These are phyloP conservation scores for Globisporangium echinulatum DNA, from an alignment of 352 stramenopile species.

Conservation along the genomic window DNA sequence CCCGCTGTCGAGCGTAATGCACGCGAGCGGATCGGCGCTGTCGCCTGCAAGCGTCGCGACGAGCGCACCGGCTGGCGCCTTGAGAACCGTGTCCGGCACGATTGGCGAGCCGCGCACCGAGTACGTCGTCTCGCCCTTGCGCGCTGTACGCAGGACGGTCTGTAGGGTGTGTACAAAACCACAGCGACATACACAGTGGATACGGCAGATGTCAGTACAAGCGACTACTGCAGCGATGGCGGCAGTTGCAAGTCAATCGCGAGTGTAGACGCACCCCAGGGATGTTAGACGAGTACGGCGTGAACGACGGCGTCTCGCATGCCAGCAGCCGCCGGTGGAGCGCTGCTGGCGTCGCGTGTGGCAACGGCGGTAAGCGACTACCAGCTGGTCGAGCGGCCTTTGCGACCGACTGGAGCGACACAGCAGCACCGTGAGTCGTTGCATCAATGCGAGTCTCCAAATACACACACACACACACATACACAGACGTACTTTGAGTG, in stretches of 20 bases:
- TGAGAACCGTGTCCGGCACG: constrained; percentile 42
- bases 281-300: constrained; percentile 11
- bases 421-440: background rate
- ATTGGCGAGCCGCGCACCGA: constrained; percentile 67
- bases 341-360: constrained; percentile 7
- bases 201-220: background rate
- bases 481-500: constrained; percentile 19
- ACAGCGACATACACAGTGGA: background rate
- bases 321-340: constrained; percentile 20
- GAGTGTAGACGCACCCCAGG: constrained; percentile 21
- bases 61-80: constrained; percentile 42
- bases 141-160: constrained; percentile 58
- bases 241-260: background rate
- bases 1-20: constrained; percentile 56
- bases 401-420: constrained; percentile 1
- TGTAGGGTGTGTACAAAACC: background rate
- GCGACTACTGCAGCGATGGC: too few relatives aligned
- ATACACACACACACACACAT: background rate
- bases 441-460: background rate
- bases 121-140: constrained; percentile 70
- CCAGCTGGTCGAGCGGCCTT: background rate
- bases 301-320: constrained; percentile 37
- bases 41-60: constrained; percentile 56
- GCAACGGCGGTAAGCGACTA: background rate
- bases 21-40: constrained; percentile 32